phyloP scores from a whole-genome alignment of 2,329 filamentous ascomycete genomes.

The Diaporthe caulivora region DNA sequence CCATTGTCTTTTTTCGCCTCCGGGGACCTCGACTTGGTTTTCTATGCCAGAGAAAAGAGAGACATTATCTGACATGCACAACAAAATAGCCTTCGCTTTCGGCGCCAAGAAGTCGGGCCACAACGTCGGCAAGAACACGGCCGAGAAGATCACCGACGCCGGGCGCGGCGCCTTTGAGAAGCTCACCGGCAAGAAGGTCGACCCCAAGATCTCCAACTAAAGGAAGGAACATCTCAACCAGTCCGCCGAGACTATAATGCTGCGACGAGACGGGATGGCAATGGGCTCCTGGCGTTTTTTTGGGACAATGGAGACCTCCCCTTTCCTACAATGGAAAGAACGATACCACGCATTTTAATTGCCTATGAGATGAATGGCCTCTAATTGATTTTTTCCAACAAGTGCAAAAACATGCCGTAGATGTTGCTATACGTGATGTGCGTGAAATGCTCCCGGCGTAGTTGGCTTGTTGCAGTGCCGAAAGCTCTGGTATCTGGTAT shows the following conservation, averaged over 20 bases:
- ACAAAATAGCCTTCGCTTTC: constrained; percentile 47
- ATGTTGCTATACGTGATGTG: too few relatives aligned
- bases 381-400: neutral
- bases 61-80: too few relatives aligned
- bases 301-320: neutral
- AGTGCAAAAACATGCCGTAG: fast-evolving
- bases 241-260: neutral
- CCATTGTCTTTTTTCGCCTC: too few relatives aligned
- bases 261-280: too few relatives aligned
- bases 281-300: neutral
- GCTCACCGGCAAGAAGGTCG: constrained; percentile 53
- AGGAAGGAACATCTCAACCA: too few relatives aligned
- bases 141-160: constrained; percentile 51
- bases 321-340: constrained; percentile 5
- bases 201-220: constrained; percentile 52
- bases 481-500: neutral
- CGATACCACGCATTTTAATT: constrained; percentile 20
- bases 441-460: neutral
- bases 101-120: constrained; percentile 46
- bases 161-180: constrained; percentile 53
- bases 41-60: too few relatives aligned
- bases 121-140: constrained; percentile 38
- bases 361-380: neutral
- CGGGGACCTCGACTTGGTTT: too few relatives aligned
- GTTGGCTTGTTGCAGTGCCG: fast-evolving